Conservation (phyloP, 2,329 filamentous ascomycete genomes). For the Botrytis fragariae region DNA sequence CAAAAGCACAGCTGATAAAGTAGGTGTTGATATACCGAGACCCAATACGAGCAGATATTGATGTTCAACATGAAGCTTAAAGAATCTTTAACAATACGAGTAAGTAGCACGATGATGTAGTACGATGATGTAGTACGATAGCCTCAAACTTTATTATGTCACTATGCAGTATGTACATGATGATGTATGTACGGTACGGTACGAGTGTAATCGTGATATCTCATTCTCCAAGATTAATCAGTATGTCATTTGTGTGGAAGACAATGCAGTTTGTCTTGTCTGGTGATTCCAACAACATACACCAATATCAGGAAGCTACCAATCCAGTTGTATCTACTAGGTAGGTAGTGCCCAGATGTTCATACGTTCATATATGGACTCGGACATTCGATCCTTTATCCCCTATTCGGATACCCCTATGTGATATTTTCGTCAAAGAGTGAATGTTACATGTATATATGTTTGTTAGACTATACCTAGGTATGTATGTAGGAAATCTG, state of each 20-base stretch:
- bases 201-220: neutral
- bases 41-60: neutral
- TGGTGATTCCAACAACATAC: neutral
- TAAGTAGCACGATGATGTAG: neutral
- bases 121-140: neutral
- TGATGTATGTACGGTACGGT: neutral
- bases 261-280: neutral
- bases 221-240: neutral
- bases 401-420: neutral
- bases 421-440: neutral
- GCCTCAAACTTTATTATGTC: neutral
- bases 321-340: neutral
- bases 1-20: neutral
- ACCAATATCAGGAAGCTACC: neutral
- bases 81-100: neutral
- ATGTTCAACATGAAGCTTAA: neutral
- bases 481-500: neutral
- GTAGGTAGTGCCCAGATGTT: neutral
- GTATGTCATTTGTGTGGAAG: neutral
- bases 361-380: neutral
- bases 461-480: neutral
- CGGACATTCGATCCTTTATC: neutral
- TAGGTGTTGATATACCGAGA: neutral
- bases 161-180: neutral
- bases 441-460: neutral